phyloP scores from a whole-genome alignment of 148 eudicot genomes.

The Vaccinium darrowii region DNA sequence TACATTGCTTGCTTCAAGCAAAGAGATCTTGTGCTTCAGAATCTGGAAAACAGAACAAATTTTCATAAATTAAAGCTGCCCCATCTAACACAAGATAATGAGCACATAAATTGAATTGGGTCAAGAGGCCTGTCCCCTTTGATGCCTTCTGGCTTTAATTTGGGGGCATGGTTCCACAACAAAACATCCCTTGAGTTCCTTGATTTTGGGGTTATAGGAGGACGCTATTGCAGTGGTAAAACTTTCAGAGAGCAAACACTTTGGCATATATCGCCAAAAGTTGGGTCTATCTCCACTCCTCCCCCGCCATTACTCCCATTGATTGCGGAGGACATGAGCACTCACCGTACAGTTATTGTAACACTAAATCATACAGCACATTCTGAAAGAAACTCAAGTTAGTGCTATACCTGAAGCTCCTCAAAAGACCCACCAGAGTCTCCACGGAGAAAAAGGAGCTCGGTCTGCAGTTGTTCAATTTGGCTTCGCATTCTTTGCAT shows the following conservation, averaged over 20 bases:
- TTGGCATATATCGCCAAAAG: neutral
- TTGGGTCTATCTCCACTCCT: neutral
- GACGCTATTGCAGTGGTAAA: neutral
- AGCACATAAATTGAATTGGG: neutral
- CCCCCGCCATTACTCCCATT: neutral
- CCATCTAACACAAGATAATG: neutral
- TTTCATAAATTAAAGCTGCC: neutral
- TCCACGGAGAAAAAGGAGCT: constrained; percentile 77
- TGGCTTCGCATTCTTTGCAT: constrained; percentile 90
- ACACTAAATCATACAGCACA: neutral
- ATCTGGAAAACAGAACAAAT: constrained; percentile 38
- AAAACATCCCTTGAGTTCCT: neutral
- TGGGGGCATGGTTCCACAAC: neutral
- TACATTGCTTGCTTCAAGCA: constrained; percentile 85
- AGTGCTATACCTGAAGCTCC: constrained; percentile 67
- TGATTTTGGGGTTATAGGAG: neutral
- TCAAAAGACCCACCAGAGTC: constrained; percentile 74
- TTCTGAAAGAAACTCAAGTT: neutral
- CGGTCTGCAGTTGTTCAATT: constrained; percentile 90
- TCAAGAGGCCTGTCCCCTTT: neutral
- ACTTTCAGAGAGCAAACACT: neutral
- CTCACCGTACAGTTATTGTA: neutral
- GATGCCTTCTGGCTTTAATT: neutral
- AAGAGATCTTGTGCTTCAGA: constrained; percentile 80
- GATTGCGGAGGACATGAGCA: neutral